A percentile compares a stretch with the other conserved stretches of the same genome.
Conservation (phyloP, 805 yeast genomes). For the Saccharomycopsis lassenensis region DNA sequence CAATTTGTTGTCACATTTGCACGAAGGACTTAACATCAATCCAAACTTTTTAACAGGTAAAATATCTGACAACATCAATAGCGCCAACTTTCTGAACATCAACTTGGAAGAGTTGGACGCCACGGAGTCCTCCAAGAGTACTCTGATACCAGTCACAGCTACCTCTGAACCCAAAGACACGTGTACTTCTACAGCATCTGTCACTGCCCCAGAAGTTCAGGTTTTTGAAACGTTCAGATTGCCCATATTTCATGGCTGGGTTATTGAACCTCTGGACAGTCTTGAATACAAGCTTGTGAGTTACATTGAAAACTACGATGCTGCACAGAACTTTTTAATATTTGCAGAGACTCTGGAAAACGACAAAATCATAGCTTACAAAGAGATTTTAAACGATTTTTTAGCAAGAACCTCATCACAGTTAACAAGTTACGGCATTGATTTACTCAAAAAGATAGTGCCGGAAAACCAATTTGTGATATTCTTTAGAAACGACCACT, state of each 20-base stretch:
- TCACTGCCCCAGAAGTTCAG: conserved; percentile 57
- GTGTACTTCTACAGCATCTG: conserved; percentile 18
- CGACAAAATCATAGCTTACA: conserved; percentile 4
- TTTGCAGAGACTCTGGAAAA: conserved; percentile 28
- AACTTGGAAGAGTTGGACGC: neutral
- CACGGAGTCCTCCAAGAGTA: neutral
- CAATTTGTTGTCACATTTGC: conserved; percentile 29
- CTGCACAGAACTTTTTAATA: conserved; percentile 46
- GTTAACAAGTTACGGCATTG: conserved; percentile 58
- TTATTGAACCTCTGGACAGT: conserved; percentile 34
- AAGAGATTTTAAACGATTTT: conserved; percentile 31
- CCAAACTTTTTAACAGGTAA: conserved; percentile 30
- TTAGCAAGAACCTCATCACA: conserved; percentile 61
- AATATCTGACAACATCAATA: conserved; percentile 19
- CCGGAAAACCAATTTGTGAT: conserved; percentile 48
- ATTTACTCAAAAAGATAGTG: conserved; percentile 33
- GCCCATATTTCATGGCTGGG: conserved; percentile 77
- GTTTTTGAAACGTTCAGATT: conserved; percentile 51
- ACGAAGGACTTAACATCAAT: conserved; percentile 33
- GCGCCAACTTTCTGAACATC: neutral
- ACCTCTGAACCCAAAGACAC: no score
- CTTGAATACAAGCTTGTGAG: conserved; percentile 28
- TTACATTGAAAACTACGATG: conserved; percentile 41
- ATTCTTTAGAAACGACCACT: conserved; percentile 85
- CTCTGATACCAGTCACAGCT: neutral